A percentile compares a stretch with the other conserved stretches of the same genome.
These are phyloP conservation scores for Anastatica hierochuntica DNA, from an alignment of 345 rosid species.

Conservation along the genomic window DNA sequence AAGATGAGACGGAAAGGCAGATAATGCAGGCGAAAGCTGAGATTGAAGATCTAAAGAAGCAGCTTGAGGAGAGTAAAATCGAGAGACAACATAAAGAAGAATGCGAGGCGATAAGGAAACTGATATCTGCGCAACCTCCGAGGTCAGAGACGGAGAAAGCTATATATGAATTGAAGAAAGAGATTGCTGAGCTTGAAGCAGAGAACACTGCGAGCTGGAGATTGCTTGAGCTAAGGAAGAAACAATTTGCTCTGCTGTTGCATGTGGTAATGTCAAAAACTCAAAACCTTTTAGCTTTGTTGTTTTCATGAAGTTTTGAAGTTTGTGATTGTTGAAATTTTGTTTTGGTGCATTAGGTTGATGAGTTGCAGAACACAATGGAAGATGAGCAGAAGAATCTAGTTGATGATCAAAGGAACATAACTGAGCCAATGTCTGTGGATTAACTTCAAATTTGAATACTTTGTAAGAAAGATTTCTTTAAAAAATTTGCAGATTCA, in stretches of 20 bases:
- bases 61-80: constrained; percentile 82
- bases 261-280: constrained; percentile 62
- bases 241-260: constrained; percentile 77
- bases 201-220: constrained; percentile 79
- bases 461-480: constrained; percentile 2
- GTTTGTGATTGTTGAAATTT: constrained; percentile 8
- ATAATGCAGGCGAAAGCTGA: constrained; percentile 60
- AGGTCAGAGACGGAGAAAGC: constrained; percentile 74
- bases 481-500: too few relatives aligned
- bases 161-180: constrained; percentile 64
- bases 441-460: constrained; percentile 13
- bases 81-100: constrained; percentile 97
- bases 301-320: not conserved
- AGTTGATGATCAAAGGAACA: constrained; percentile 70
- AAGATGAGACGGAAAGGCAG: constrained; percentile 69
- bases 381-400: constrained; percentile 88
- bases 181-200: constrained; percentile 71
- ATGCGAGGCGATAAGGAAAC: constrained; percentile 75
- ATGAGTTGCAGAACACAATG: constrained; percentile 80
- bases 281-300: not conserved
- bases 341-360: constrained; percentile 42
- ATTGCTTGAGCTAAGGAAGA: constrained; percentile 86
- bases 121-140: constrained; percentile 78
- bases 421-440: constrained; percentile 33
- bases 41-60: constrained; percentile 76